Percentiles rank a stretch among this genome's conserved stretches.
phyloP scores from a whole-genome alignment of 371 early-diverging fungal genomes.

The Mucor indicus region DNA sequence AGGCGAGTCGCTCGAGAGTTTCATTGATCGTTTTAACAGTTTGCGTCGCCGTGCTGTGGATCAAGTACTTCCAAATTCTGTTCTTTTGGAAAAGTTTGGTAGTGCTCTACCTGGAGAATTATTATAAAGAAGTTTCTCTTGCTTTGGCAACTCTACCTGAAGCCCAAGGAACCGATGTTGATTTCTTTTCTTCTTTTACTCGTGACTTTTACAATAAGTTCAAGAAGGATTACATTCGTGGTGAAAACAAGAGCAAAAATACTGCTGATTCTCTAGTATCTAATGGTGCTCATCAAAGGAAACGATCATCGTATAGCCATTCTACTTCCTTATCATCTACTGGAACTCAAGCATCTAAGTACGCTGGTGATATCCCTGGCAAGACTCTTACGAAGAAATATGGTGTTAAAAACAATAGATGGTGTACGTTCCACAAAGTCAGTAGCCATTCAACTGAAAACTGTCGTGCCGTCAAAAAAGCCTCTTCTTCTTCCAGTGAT shows the following conservation, averaged over 20 bases:
- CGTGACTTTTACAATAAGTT: not conserved
- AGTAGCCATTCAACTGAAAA: not conserved
- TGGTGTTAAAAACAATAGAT: no score
- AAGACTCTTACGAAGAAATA: no score
- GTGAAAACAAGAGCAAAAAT: no score
- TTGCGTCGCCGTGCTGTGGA: constrained; percentile 5
- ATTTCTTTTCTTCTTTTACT: not conserved
- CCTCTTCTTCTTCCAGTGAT: not conserved
- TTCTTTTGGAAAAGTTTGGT: not conserved
- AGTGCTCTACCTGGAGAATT: not conserved
- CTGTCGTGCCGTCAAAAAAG: not conserved
- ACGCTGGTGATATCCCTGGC: no score
- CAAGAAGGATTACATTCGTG: no score
- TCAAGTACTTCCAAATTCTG: not conserved
- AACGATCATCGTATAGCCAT: no score
- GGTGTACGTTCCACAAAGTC: not conserved
- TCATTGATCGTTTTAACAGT: constrained; percentile 6
- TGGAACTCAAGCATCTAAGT: no score
- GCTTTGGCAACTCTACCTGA: not conserved
- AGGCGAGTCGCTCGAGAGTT: not conserved
- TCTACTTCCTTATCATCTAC: no score
- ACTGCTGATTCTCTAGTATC: no score
- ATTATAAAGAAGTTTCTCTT: not conserved
- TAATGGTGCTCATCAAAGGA: no score
- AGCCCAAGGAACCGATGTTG: not conserved